phyloP scores from a whole-genome alignment of 306 rosid genomes.

The Vicia villosa region DNA sequence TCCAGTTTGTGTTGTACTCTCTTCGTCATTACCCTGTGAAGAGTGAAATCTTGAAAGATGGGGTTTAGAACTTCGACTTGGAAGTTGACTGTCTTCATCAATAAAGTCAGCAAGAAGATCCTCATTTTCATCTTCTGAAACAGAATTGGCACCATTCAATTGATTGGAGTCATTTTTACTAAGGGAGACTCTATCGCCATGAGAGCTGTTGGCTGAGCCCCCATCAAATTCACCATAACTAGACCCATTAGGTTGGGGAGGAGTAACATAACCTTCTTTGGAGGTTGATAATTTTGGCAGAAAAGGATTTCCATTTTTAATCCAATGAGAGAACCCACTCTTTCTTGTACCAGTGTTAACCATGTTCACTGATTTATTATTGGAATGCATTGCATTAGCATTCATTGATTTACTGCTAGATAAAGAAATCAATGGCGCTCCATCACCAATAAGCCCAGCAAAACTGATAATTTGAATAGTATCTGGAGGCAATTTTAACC shows the following conservation, averaged over 20 bases:
- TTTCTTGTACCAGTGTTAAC: conserved; percentile 51
- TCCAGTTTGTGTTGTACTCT: conserved; percentile 79
- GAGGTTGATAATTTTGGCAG: conserved; percentile 52
- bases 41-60: conserved; percentile 49
- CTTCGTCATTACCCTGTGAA: conserved; percentile 58
- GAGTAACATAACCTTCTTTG: conserved; percentile 57
- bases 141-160: conserved; percentile 62
- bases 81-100: conserved; percentile 99
- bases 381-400: conserved; percentile 47
- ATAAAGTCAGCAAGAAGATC: conserved; percentile 99
- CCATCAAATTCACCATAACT: conserved; percentile 62
- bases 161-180: conserved; percentile 49
- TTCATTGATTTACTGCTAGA: conserved; percentile 54
- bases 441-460: conserved; percentile 98
- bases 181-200: conserved; percentile 61
- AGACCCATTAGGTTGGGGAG: conserved; percentile 55
- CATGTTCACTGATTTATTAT: conserved; percentile 54
- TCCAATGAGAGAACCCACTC: conserved; percentile 80
- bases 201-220: conserved; percentile 43
- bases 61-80: conserved; percentile 81
- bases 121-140: conserved; percentile 86
- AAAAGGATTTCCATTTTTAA: conserved; percentile 85
- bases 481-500: conserved; percentile 80
- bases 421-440: conserved; percentile 80
- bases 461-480: conserved; percentile 80